Evolutionary conservation across 176 grass and related monocot genomes (phyloP), one percentile per base, ranked within the genome.

Genomic region (Oryza brachyantha): DNA sequence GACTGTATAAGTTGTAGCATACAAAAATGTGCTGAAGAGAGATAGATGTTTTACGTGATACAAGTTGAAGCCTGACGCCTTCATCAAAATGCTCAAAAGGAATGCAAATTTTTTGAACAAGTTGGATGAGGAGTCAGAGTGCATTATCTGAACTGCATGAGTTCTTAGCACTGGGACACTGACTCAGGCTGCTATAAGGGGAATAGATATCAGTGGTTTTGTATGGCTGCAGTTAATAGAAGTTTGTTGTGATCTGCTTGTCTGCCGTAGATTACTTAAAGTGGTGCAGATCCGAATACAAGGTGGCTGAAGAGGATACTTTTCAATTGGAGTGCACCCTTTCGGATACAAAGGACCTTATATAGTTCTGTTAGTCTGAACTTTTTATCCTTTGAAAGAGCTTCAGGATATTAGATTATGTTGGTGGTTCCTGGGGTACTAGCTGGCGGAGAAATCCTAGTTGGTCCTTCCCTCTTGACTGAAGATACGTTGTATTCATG

Each of bases 271-370:
- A 21, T 62, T 40, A 64, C 39, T 75, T 64, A 75, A 80, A 75
- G 70, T 34, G 64, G 9, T 61, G 29, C 62, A 84, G 36, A 79
- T 27, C 54, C 61, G 48, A 75, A 39, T 73, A 69, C 26, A 88
- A 68, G 25, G 38, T 66, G 26, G 52, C 52, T 75, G 64, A 52
- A 27, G 46, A 74, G 61, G 66, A 38, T 61, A 43, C 5, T 29
- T 62, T 24, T 25, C 36, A 42, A 55, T 63, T 73, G 42, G 60
- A 55, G 35, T 79, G 42, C 68, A 39, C 29, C 64, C 27, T 61
- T 84, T 48, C 0, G 6, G 29, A 8, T 54, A 39, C 50, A 34
- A n/a, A 73, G 48, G 74, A 62, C 40, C 28, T 58, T 37, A 70
- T 29, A 39, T 21, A 70, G 31, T 40, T 32, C 5, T 40, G 50